A percentile compares a stretch with the other conserved stretches of the same genome.
phyloP scores from a whole-genome alignment of 495 filamentous ascomycete species.

The Aspergillus carlsbadensis region DNA sequence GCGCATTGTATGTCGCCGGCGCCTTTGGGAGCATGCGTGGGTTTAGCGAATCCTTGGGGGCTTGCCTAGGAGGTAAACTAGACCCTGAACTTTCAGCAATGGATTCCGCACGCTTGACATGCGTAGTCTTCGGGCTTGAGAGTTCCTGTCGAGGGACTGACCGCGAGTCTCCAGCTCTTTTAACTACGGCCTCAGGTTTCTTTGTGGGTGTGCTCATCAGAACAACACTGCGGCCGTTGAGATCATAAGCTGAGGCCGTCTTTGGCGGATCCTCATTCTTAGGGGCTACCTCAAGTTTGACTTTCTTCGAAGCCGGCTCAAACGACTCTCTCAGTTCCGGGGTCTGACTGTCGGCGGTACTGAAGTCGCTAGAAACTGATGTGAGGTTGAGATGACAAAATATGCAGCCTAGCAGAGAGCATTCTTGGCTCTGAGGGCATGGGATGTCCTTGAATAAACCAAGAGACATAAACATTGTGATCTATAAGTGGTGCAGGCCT shows the following conservation, averaged over 20 bases:
- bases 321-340: not conserved
- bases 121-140: not conserved
- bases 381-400: conserved; percentile 49
- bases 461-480: conserved; percentile 64
- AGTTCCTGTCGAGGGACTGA: not conserved
- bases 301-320: conserved; percentile 10
- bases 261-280: not conserved
- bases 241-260: not conserved
- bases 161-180: not conserved
- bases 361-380: conserved; percentile 5
- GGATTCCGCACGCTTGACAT: conserved; percentile 2
- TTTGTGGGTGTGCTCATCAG: not conserved
- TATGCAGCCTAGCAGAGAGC: conserved; percentile 57
- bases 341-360: not conserved
- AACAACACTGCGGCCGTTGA: not conserved
- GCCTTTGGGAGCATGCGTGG: conserved; percentile 73
- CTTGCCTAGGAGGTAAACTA: conserved; percentile 33
- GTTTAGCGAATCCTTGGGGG: conserved; percentile 60
- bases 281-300: conserved; percentile 8
- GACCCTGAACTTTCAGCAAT: conserved; percentile 28
- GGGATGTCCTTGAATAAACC: conserved; percentile 62
- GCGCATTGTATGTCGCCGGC: conserved; percentile 67
- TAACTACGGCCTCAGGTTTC: conserved; percentile 2
- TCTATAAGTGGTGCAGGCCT: conserved; percentile 17
- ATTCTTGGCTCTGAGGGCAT: conserved; percentile 61